phyloP scores from a whole-genome alignment of 345 rosid species.

The Moricandia moricandioides region DNA sequence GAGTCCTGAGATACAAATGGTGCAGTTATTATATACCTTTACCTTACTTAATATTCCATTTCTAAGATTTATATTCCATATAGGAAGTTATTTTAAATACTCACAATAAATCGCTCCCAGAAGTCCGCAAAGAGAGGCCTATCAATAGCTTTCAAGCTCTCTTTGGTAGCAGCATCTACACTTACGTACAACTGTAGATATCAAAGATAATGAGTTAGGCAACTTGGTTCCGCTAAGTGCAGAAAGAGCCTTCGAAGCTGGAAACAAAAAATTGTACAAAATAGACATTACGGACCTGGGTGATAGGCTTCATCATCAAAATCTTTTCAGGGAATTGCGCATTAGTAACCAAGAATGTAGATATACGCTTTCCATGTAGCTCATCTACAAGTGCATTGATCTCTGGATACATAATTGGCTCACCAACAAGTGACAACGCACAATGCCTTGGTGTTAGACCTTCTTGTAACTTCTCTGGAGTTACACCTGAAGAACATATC shows the following conservation, averaged over 20 bases:
- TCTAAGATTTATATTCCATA: neutral
- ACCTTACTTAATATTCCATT: neutral
- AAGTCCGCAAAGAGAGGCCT: slow-evolving; percentile 96
- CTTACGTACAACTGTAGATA: slow-evolving; percentile 85
- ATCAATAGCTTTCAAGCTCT: slow-evolving; percentile 92
- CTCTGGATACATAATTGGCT: slow-evolving; percentile 96
- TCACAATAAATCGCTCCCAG: slow-evolving; percentile 92
- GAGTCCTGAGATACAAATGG: slow-evolving; percentile 57
- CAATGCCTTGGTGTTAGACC: slow-evolving; percentile 92
- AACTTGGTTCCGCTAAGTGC: neutral
- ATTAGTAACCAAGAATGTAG: slow-evolving; percentile 95
- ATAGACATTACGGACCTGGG: slow-evolving; percentile 60
- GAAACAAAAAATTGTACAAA: neutral
- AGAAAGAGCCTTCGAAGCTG: neutral
- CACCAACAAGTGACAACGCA: slow-evolving; percentile 97
- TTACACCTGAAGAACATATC: slow-evolving; percentile 62
- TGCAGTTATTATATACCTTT: slow-evolving; percentile 12
- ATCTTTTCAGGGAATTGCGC: slow-evolving; percentile 97
- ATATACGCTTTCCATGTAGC: slow-evolving; percentile 75
- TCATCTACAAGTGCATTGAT: slow-evolving; percentile 88
- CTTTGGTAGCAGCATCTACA: slow-evolving; percentile 97
- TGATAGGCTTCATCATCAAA: slow-evolving; percentile 67
- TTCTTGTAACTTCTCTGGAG: slow-evolving; percentile 67
- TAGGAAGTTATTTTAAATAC: slow-evolving; percentile 29
- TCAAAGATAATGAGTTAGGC: slow-evolving; percentile 26